Conservation (phyloP, 2,329 filamentous ascomycete species). For the Rosellinia necatrix region DNA sequence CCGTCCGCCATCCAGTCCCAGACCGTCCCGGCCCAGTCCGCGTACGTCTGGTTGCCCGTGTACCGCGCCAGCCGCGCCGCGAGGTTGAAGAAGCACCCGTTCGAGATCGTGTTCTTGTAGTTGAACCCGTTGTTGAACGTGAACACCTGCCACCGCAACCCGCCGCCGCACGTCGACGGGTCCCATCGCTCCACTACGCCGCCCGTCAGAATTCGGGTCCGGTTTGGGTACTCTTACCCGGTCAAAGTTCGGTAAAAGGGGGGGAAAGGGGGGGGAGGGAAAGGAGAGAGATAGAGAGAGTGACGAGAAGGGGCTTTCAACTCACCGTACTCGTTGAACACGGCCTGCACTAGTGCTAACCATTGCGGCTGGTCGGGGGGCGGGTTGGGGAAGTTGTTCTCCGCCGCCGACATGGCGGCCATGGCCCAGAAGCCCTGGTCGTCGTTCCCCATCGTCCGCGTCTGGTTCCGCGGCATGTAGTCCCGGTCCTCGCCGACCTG, state of each 20-base stretch:
- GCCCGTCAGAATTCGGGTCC: no score
- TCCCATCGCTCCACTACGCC: slow-evolving; percentile 68
- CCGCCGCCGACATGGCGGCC: slow-evolving; percentile 77
- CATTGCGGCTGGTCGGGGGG: slow-evolving; percentile 67
- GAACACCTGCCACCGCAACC: slow-evolving; percentile 86
- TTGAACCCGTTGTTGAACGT: slow-evolving; percentile 73
- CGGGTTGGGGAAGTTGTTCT: slow-evolving; percentile 75
- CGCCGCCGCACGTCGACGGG: slow-evolving; percentile 67
- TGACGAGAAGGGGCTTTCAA: not conserved
- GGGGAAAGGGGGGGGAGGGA: not conserved
- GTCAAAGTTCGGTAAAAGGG: no score
- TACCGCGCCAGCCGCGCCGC: slow-evolving; percentile 75
- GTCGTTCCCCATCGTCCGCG: slow-evolving; percentile 67
- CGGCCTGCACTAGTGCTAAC: slow-evolving; percentile 77
- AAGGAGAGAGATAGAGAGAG: no score
- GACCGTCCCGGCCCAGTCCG: slow-evolving; percentile 72
- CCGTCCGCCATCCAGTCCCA: slow-evolving; percentile 69
- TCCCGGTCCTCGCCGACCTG: slow-evolving; percentile 64
- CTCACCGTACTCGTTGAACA: slow-evolving; percentile 73
- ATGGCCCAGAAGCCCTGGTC: slow-evolving; percentile 88
- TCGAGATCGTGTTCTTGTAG: slow-evolving; percentile 72
- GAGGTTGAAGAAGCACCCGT: slow-evolving; percentile 72
- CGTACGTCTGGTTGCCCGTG: slow-evolving; percentile 79
- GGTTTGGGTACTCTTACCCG: no score
- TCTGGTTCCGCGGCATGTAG: slow-evolving; percentile 71